phyloP scores from a whole-genome alignment of 129 eudicot species.

The carrot (Daucus carota) region DH1_v3.0 NC_030383.2:33188001-33188500 shows the following conservation, averaged over 20 bases:
- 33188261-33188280: constrained; percentile 44
- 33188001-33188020: background rate
- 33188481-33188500: background rate
- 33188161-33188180: constrained; percentile 85
- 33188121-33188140: background rate
- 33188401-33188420: constrained; percentile 46
- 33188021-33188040: background rate
- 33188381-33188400: constrained; percentile 53
- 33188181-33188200: constrained; percentile 88
- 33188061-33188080: background rate
- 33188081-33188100: background rate
- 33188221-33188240: constrained; percentile 85
- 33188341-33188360: constrained; percentile 24
- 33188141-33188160: constrained; percentile 5
- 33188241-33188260: constrained; percentile 49
- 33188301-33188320: background rate
- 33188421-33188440: constrained; percentile 43
- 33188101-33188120: background rate
- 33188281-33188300: constrained; percentile 12
- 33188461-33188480: background rate
- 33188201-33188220: constrained; percentile 80
- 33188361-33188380: constrained; percentile 86
- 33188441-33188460: constrained; percentile 3
- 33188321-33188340: constrained; percentile 11
- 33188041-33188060: background rate